phyloP scores from a whole-genome alignment of 331 rosid genomes.

The Malus hybrid region DNA sequence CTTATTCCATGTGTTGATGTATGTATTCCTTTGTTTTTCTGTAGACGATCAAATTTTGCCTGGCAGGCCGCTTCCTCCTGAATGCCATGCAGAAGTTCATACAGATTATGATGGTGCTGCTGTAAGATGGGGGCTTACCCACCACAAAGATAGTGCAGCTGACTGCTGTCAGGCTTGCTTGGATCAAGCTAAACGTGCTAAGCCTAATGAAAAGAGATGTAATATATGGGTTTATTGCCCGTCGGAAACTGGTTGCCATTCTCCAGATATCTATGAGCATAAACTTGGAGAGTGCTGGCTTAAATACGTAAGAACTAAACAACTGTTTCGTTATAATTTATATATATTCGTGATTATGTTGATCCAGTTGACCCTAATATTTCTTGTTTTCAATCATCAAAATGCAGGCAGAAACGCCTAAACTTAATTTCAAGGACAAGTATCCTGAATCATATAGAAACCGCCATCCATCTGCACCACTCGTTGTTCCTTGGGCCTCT shows the following conservation, averaged over 20 bases:
- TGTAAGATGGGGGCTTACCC: slow-evolving; percentile 93
- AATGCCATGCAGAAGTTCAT: slow-evolving; percentile 68
- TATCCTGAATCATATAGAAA: slow-evolving; percentile 65
- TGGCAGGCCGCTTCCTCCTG: slow-evolving; percentile 64
- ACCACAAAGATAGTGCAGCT: slow-evolving; percentile 92
- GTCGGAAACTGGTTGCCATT: slow-evolving; percentile 73
- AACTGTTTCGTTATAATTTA: neutral
- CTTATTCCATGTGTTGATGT: slow-evolving; percentile 9
- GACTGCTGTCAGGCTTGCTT: slow-evolving; percentile 97
- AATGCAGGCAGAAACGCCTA: slow-evolving; percentile 76
- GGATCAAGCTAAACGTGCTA: slow-evolving; percentile 68
- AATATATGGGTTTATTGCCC: slow-evolving; percentile 98
- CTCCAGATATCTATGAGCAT: slow-evolving; percentile 87
- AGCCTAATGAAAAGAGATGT: slow-evolving; percentile 64
- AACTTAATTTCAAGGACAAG: slow-evolving; percentile 58
- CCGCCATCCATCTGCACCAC: slow-evolving; percentile 65
- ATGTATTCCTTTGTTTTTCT: slow-evolving; percentile 9
- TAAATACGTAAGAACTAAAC: slow-evolving; percentile 60
- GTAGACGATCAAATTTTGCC: slow-evolving; percentile 71
- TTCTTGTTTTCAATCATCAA: slow-evolving; percentile 9
- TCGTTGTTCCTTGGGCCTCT: slow-evolving; percentile 86
- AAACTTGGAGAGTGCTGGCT: slow-evolving; percentile 89
- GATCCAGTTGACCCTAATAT: slow-evolving; percentile 7
- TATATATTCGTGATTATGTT: neutral
- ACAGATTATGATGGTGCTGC: slow-evolving; percentile 86